A percentile compares a stretch with the other conserved stretches of the same genome.
Evolutionary conservation across 495 filamentous ascomycete species (phyloP).

Genomic region (Cudoniella acicularis): DNA sequence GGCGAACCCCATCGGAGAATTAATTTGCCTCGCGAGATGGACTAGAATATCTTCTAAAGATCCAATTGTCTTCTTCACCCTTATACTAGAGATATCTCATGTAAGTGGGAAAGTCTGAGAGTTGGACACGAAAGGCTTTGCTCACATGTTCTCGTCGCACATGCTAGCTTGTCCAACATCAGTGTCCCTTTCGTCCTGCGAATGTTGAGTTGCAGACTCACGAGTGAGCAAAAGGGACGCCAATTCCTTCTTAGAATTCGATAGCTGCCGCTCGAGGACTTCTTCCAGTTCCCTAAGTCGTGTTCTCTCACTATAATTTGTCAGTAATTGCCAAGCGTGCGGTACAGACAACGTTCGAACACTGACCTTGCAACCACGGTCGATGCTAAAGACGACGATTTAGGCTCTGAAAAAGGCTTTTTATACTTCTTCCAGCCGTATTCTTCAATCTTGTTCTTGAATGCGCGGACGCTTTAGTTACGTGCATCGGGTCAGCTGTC

Average conservation of each 20-base stretch:
- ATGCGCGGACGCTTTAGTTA: constrained; percentile 1
- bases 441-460: constrained; percentile 8
- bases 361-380: neutral
- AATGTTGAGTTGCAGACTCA: neutral
- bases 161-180: neutral
- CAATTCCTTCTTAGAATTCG: neutral
- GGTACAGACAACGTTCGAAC: neutral
- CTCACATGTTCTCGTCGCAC: neutral
- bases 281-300: neutral
- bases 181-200: neutral
- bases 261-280: neutral
- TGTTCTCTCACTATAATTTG: neutral
- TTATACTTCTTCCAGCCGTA: constrained; percentile 8
- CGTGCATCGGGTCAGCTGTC: neutral
- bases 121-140: neutral
- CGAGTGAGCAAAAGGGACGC: neutral
- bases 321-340: neutral
- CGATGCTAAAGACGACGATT: neutral
- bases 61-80: neutral
- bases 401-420: neutral
- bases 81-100: neutral
- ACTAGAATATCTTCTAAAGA: neutral
- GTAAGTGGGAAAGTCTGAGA: neutral
- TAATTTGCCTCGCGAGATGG: neutral
- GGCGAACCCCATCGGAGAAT: neutral